These are phyloP conservation scores for Nitzschia inconspicua DNA, from an alignment of 108 stramenopile genomes.

Conservation along the genomic window DNA sequence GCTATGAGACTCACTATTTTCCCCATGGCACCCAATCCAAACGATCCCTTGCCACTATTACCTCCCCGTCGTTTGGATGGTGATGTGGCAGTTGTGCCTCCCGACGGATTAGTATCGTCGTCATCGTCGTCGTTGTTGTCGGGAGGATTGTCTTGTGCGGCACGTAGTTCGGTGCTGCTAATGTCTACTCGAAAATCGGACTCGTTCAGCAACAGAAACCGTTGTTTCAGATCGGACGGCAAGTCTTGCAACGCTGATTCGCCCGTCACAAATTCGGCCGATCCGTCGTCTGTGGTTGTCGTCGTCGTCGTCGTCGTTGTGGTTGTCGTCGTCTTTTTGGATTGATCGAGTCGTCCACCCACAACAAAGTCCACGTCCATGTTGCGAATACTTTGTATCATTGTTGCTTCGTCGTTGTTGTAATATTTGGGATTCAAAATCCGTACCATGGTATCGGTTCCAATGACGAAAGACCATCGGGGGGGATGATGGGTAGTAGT, in stretches of 20 bases:
- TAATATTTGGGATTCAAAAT: slow-evolving; percentile 90
- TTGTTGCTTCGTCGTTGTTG: slow-evolving; percentile 41
- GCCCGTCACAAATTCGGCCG: slow-evolving; percentile 56
- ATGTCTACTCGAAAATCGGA: slow-evolving; percentile 77
- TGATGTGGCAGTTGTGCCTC: no score
- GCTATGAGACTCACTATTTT: not conserved
- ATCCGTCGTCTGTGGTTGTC: not conserved
- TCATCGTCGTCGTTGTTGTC: slow-evolving; percentile 3
- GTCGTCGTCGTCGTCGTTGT: not conserved
- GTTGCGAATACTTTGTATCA: slow-evolving; percentile 46
- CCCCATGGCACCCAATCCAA: not conserved
- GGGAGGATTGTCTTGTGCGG: slow-evolving; percentile 2
- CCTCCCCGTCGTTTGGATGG: no score
- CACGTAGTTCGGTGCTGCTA: slow-evolving; percentile 67
- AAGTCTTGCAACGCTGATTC: slow-evolving; percentile 51
- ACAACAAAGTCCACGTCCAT: slow-evolving; percentile 76
- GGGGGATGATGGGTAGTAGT: not conserved
- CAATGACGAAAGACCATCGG: slow-evolving; percentile 71
- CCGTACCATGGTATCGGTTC: slow-evolving; percentile 85
- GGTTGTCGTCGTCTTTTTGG: slow-evolving; percentile 2
- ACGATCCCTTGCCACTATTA: no score
- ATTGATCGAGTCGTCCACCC: slow-evolving; percentile 70
- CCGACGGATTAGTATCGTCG: no score
- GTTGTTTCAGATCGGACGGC: slow-evolving; percentile 49
- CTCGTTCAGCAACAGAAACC: slow-evolving; percentile 67